A percentile compares a stretch with the other conserved stretches of the same genome.
These are phyloP conservation scores for Centaurea solstitialis DNA, from an alignment of 129 eudicot genomes.

Conservation along the genomic window DNA sequence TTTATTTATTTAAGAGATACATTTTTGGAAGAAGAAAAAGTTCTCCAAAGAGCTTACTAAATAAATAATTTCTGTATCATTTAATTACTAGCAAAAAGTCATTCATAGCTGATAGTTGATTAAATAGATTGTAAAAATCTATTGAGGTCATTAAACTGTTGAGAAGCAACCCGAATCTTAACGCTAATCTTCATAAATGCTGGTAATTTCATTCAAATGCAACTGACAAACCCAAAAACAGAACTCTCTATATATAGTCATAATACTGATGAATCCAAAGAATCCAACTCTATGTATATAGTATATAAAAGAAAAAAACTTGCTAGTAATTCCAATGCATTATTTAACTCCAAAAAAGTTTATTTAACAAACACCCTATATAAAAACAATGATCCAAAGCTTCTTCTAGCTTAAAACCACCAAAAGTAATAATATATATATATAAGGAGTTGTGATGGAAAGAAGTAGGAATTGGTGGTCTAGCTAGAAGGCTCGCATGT, in stretches of 20 bases:
- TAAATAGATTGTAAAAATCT: no score
- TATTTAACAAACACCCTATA: not conserved
- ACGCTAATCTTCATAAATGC: no score
- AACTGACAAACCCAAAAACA: not conserved
- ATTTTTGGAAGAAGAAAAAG: no score
- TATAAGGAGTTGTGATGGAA: constrained; percentile 16
- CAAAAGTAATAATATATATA: constrained; percentile 29
- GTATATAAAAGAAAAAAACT: not conserved
- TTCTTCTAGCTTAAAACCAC: constrained; percentile 26
- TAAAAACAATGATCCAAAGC: constrained; percentile 26
- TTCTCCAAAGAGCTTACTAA: no score
- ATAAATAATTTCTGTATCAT: no score
- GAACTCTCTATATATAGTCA: not conserved
- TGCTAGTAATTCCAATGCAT: not conserved
- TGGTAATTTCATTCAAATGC: not conserved
- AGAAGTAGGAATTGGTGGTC: constrained; percentile 41
- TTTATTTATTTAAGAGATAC: no score
- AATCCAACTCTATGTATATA: not conserved
- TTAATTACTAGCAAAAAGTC: no score
- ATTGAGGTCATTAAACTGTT: no score
- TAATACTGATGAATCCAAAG: not conserved
- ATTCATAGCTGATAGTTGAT: no score
- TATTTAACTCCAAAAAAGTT: not conserved
- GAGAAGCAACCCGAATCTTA: no score
- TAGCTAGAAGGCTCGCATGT: constrained; percentile 34